Base-by-base conservation (phyloP, 2,329 filamentous ascomycete genomes). In the Graphilbum ipis-grandicollis region DNA sequence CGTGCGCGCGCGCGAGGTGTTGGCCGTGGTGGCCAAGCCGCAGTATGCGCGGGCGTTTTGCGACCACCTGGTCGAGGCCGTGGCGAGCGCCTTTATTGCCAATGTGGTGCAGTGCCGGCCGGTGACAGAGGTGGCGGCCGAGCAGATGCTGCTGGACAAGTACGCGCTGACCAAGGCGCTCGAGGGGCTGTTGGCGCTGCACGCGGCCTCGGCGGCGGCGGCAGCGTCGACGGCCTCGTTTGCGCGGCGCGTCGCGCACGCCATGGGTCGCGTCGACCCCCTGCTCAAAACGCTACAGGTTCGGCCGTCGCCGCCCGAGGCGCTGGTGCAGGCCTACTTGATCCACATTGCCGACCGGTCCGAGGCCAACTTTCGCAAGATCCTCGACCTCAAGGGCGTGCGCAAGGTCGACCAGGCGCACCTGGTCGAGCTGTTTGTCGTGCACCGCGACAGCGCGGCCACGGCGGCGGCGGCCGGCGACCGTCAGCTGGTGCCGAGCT, bases 121-220 rank as follows among this genome's bases (percentile, higher is more conserved):
- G 1, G 79, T 98, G 34, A 88, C 84, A 5, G 90, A 96, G 57
- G 82, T 85, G 38, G 90, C 86, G 12, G 90, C 90, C 10, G 88
- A 98, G 56, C 90, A 85, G 73, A 94, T 98, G 85, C 67, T 96
- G 17, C 72, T 98, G 5, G 90, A 98, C 57, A 86, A 88, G 44
- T 96, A 96, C 50, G 81, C 82, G 9, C 63, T 93, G 18, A 86
- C 83, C 40, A 85, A 88, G 50, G 73, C 74, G 1, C 75, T 92
- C 41, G 73, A 75, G 35, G 75, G 72, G 38, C 63, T 93, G 5
- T 63, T 85, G 42, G 75, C 68, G 48, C 52, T 75, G 63, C 59
- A 74, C 69, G 55, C 59, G 5, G 48, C 49, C 2, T 56, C 60
- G 4, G 46, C 54, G 5, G 28, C 31, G 9, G 31, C 38, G 15